Percentiles rank a stretch among this genome's conserved stretches.
These are phyloP conservation scores for Cryptosporidium xiaoi DNA, from an alignment of 169 alveolate species.

Conservation along the genomic window DNA sequence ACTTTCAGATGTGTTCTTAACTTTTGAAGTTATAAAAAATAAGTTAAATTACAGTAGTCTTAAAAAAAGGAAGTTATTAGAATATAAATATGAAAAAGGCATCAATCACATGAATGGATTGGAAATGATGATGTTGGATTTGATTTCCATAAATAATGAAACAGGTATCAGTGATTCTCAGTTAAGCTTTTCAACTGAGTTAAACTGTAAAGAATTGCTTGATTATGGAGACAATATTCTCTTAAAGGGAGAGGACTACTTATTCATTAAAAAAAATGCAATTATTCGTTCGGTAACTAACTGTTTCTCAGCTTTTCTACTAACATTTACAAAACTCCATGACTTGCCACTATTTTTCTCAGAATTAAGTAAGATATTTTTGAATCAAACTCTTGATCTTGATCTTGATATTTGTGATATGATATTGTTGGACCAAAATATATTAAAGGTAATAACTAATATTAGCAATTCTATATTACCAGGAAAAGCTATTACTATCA, in stretches of 20 bases:
- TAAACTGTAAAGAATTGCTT: too few species aligned
- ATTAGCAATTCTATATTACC: slow-evolving; percentile 9
- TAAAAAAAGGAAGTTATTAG: neutral
- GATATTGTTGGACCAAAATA: neutral
- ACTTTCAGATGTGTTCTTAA: neutral
- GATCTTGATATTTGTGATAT: slow-evolving; percentile 1
- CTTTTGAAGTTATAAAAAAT: too few species aligned
- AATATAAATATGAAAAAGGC: neutral
- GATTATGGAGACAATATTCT: neutral
- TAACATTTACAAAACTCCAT: slow-evolving; percentile 40
- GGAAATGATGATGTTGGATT: too few species aligned
- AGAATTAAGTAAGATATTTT: neutral
- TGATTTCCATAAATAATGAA: too few species aligned
- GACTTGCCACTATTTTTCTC: slow-evolving; percentile 27
- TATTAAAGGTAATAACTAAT: neutral
- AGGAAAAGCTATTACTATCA: slow-evolving; percentile 2
- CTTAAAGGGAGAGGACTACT: neutral
- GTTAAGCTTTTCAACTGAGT: too few species aligned
- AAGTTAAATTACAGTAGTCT: neutral
- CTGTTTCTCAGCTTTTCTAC: slow-evolving; percentile 14
- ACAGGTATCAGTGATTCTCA: too few species aligned
- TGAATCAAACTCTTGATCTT: neutral
- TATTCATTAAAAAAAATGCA: neutral
- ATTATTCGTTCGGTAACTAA: slow-evolving; percentile 7
- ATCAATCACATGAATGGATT: too few species aligned